Evolutionary conservation across 1,284 basidiomycete species (phyloP).

Genomic region (Ustilago lituana): DNA sequence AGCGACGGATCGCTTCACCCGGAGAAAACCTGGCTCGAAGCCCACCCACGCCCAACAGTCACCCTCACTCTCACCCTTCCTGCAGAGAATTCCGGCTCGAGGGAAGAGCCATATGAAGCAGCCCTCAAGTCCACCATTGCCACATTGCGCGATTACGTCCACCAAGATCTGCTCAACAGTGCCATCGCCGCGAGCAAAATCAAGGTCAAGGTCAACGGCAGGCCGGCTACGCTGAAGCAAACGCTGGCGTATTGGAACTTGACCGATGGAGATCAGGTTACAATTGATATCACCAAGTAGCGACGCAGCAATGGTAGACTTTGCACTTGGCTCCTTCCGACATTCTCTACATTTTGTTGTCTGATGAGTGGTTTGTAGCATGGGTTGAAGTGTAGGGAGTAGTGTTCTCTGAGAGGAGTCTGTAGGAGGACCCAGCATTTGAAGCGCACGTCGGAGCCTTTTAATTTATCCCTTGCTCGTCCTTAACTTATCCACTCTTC

Average conservation of each 20-base stretch:
- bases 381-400: too few relatives aligned
- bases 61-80: constrained; percentile 48
- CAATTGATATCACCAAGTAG: constrained; percentile 49
- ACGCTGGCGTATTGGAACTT: constrained; percentile 64
- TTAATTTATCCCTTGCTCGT: too few relatives aligned
- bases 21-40: constrained; percentile 56
- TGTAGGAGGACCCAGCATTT: too few relatives aligned
- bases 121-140: constrained; percentile 50
- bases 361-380: too few relatives aligned
- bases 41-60: constrained; percentile 49
- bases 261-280: constrained; percentile 53
- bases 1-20: constrained; percentile 45
- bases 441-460: too few relatives aligned
- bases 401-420: too few relatives aligned
- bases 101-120: constrained; percentile 51
- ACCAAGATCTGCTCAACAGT: constrained; percentile 50
- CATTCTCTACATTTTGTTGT: too few relatives aligned
- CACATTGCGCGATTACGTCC: constrained; percentile 59
- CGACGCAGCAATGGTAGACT: too few relatives aligned
- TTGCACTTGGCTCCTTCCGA: too few relatives aligned
- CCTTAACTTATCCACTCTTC: too few relatives aligned
- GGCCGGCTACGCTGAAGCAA: constrained; percentile 60
- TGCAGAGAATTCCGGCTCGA: constrained; percentile 18
- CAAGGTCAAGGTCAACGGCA: constrained; percentile 55
- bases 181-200: constrained; percentile 60